Evolutionary conservation across 164 flowering plant species (phyloP).

Genomic region (Stephania cephalantha): DNA sequence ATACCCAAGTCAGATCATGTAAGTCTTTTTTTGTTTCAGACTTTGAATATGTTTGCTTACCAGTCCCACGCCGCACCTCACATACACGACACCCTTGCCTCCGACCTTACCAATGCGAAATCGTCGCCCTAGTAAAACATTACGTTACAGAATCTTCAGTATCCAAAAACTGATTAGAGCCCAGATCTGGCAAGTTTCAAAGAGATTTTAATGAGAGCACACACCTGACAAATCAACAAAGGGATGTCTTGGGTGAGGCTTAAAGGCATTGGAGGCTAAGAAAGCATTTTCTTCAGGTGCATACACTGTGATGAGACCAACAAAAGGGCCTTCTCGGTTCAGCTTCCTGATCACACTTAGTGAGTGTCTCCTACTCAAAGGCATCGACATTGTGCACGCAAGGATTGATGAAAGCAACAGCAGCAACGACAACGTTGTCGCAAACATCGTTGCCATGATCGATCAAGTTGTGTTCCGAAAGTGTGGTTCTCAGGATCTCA

Average conservation of each 20-base stretch:
- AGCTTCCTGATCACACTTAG: neutral
- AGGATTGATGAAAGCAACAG: neutral
- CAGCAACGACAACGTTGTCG: neutral
- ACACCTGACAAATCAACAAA: neutral
- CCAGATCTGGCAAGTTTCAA: neutral
- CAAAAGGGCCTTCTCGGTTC: slow-evolving; percentile 4
- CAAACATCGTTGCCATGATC: neutral
- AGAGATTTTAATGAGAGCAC: neutral
- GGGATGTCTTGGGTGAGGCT: neutral
- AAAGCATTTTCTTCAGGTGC: slow-evolving; percentile 8
- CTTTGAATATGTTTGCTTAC: neutral
- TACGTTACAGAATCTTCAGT: neutral
- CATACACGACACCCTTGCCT: neutral
- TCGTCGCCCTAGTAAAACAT: neutral
- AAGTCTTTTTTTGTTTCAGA: neutral
- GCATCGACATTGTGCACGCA: neutral
- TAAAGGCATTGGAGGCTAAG: neutral
- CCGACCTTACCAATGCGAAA: neutral
- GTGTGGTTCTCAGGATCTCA: neutral
- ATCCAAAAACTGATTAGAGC: neutral
- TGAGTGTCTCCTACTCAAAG: slow-evolving; percentile 1
- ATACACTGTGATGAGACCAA: slow-evolving; percentile 8
- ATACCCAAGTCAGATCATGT: too few relatives aligned
- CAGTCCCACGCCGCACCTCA: slow-evolving; percentile 1
- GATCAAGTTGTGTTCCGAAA: neutral